Evolutionary conservation across 768 basidiomycete genomes (phyloP), one percentile per base, ranked within the genome.

Genomic region (Cubamyces lactineus): DNA sequence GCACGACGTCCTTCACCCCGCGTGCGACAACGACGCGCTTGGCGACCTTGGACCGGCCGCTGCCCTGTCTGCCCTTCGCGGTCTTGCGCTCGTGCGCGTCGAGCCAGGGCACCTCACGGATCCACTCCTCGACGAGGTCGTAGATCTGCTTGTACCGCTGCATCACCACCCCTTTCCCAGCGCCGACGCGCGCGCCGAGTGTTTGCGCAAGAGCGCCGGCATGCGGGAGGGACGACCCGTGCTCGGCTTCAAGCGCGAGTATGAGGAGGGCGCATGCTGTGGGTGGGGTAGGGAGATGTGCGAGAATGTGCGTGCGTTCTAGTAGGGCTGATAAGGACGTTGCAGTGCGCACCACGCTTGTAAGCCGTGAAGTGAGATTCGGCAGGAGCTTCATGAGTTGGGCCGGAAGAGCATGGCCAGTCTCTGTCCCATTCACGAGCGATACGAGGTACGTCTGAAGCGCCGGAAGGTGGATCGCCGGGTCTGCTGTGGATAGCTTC

Each of bases 71-170:
- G 47, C 69, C 70, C 49, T 71, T 73, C 21, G 59, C 52, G 38
- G 61, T 64, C 75, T 80, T 72, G 66, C 72, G 64, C 54, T 73
- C 62, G 62, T 86, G 86, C 48, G 84, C 80, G 63, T 85, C 80
- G 12, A 92, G 76, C 92, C 91, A 94, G 5, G 89, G 88, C 3
- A 93, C 78, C n/a, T 83, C 80, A 51, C 80, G 77, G 26, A 86
- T 82, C 80, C 84, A 85, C 57, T 79, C 75, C 39, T 81, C 81
- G 34, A 92, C 74, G 57, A 82, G 73, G 67, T 88, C 85, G 68
- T 86, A 86, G 28, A 91, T 71, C 40, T 77, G 65, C 71, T 85
- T 88, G 74, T 93, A 93, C 3, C 89, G 85, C 28, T 81, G 76
- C 83, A 90, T 85, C 26, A 91, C 82, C 48, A 83, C 78, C 30